phyloP scores from a whole-genome alignment of 768 basidiomycete species.

The Coprinopsis cinerea region DNA sequence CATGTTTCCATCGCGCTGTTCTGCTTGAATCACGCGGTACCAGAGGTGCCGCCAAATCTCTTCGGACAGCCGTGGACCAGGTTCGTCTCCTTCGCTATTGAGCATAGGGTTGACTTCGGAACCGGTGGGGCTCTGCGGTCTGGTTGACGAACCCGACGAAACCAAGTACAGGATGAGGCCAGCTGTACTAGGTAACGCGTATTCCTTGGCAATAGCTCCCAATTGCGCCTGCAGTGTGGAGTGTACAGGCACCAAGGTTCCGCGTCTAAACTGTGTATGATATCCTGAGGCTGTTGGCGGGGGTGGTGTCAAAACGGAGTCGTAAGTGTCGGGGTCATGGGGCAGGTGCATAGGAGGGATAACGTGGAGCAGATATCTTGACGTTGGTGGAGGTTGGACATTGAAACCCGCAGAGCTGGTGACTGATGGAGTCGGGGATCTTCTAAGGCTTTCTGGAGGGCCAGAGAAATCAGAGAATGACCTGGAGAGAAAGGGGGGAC shows the following conservation, averaged over 20 bases:
- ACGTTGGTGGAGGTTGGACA: constrained; percentile 33
- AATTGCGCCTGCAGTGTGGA: constrained; percentile 80
- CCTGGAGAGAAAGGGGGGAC: constrained; percentile 25
- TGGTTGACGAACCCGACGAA: constrained; percentile 18
- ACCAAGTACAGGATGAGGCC: constrained; percentile 84
- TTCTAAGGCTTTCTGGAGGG: constrained; percentile 33
- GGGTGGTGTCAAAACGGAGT: constrained; percentile 44
- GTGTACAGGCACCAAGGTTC: constrained; percentile 82
- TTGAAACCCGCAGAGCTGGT: constrained; percentile 19
- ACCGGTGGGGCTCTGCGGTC: constrained; percentile 13
- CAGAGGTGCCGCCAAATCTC: constrained; percentile 88
- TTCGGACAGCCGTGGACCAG: constrained; percentile 80
- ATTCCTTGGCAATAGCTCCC: constrained; percentile 86
- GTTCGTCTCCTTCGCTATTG: constrained; percentile 41
- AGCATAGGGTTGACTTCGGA: constrained; percentile 7
- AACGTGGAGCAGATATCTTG: constrained; percentile 76
- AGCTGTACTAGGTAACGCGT: constrained; percentile 79
- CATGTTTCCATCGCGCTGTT: constrained; percentile 43
- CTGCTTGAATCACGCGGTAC: constrained; percentile 61
- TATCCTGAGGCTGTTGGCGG: constrained; percentile 65
- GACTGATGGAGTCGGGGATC: constrained; percentile 44
- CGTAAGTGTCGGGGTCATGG: constrained; percentile 46
- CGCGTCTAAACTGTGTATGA: constrained; percentile 73
- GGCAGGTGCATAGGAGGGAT: constrained; percentile 72
- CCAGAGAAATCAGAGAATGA: constrained; percentile 29